Evolutionary conservation across 768 basidiomycete genomes (phyloP), one percentile per base, ranked within the genome.

Genomic region (Xerocomus spinulosus): DNA sequence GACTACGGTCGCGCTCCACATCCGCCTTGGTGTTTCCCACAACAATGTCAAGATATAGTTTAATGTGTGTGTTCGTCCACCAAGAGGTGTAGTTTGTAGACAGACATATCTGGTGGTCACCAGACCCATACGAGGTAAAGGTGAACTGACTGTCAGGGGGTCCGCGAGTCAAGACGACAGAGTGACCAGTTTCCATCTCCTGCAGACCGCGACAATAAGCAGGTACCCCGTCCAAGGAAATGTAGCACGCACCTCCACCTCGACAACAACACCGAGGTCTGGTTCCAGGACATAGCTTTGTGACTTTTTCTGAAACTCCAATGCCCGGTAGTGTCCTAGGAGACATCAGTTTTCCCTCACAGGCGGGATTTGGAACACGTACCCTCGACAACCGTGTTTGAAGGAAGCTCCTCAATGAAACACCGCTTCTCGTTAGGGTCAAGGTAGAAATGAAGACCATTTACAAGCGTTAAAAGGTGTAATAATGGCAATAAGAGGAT

Each of bases 71-170:
- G 60, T 73, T 78, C 48, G 79, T 77, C 68, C 89, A 88, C 92
- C 90, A 95, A 14, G 88, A 81, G 3, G 91, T 85, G 69, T 92
- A 87, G 67, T 95, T 95, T 17, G 91, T 88, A 6, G 90, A 90
- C 42, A 98, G 80, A 65, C 96, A 99, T 62, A 99, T 96, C 44
- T 89, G 84, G 72, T 99, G 96, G 73, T 98, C 96, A 40, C 94
- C 94, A 24, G 94, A 79, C 51, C 94, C 92, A 64, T 96, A 92
- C 5, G 95, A 96, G 23, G 96, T 97, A 63, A 99, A 99, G 0
- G 96, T 98, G 73, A 98, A 98, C 49, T 82, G 82, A 24, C 96
- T 89, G 42, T 95, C 87, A 20, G 83, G 73, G 5, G 93, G 88
- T 2, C 96, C 96, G n/a, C 82, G 81, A 9, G 92, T 93, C 59